Base-by-base conservation (phyloP, 2,329 filamentous ascomycete genomes). In the Ophiosphaerella narmari region DNA sequence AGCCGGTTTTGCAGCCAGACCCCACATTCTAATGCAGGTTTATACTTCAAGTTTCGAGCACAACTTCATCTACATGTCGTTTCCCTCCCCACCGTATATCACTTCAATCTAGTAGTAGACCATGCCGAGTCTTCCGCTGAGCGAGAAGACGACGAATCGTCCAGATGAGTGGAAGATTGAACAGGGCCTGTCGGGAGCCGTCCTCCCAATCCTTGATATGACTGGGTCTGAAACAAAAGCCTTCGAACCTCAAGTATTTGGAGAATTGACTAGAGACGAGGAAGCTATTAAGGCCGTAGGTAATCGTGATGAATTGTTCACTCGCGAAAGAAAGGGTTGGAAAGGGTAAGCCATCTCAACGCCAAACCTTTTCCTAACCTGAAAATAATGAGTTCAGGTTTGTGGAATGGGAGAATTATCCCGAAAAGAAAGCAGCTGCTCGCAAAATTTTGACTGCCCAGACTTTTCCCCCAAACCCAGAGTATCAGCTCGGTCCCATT, bases 371-470 rank as follows among this genome's bases (percentile, higher is more conserved):
- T 73, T 43, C n/a, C 36, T 12, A 8, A n/a, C 5, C 13, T 29
- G 33, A 74, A 74, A 71, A 58, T 72, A 12, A 71, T 74, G 0
- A 57, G 74, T 2, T 62, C 14, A 44, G 42, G 3, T 43, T 43
- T 44, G 77, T 90, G 18, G 65, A 68, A 42, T 68, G 65, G 65
- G 64, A 68, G 46, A 59, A 55, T 9, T 86, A 88, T 44, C 86
- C 86, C 0, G 83, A 87, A 40, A 89, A 88, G 69, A 87, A 79
- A 39, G 86, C 83, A 0, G 78, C 80, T 39, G 76, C 42, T 13
- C 42, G 36, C 12, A 44, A 83, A 48, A 80, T 87, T 39, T 63
- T 87, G n/a, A 13, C 44, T 21, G 54, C 31, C 11, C 32, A 39
- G 24, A 34, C 37, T 68, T 63, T 72, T 71, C 40, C 40, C 33